Percentiles rank a stretch among this genome's conserved stretches.
Conservation (phyloP, 805 yeast genomes). For the Metschnikowia similis region DNA sequence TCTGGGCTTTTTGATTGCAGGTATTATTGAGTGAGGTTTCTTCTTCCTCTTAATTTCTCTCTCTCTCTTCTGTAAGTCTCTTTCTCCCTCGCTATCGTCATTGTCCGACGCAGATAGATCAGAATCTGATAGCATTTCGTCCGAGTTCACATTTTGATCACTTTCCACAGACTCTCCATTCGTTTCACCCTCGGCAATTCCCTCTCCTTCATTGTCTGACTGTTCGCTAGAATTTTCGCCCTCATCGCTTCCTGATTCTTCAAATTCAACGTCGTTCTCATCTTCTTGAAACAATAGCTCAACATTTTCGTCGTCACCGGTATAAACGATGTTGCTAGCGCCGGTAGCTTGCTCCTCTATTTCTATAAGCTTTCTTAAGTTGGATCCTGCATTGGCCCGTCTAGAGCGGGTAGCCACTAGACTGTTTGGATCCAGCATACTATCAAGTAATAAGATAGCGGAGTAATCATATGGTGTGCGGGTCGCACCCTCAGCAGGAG, state of each 20-base stretch:
- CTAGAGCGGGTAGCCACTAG: conserved; percentile 71
- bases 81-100: conserved; percentile 69
- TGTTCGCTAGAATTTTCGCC: conserved; percentile 24
- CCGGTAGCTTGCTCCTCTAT: conserved; percentile 54
- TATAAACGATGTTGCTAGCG: conserved; percentile 18
- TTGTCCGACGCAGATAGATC: conserved; percentile 47
- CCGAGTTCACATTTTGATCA: conserved; percentile 28
- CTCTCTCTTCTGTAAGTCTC: conserved; percentile 49
- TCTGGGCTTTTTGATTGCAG: conserved; percentile 31
- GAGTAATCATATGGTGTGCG: background rate
- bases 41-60: conserved; percentile 28
- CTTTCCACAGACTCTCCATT: conserved; percentile 10
- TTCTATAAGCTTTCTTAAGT: conserved; percentile 67
- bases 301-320: conserved; percentile 75
- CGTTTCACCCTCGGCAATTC: conserved; percentile 7
- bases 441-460: background rate
- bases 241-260: conserved; percentile 17
- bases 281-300: conserved; percentile 62
- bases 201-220: conserved; percentile 20
- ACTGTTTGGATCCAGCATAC: conserved; percentile 36
- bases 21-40: conserved; percentile 22
- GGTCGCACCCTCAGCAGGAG: conserved; percentile 1
- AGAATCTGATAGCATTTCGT: conserved; percentile 55
- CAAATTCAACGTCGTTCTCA: conserved; percentile 28
- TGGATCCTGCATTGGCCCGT: conserved; percentile 87